Evolutionary conservation across 177 flowering plant species (phyloP).

Genomic region (Telopea speciosissima): DNA sequence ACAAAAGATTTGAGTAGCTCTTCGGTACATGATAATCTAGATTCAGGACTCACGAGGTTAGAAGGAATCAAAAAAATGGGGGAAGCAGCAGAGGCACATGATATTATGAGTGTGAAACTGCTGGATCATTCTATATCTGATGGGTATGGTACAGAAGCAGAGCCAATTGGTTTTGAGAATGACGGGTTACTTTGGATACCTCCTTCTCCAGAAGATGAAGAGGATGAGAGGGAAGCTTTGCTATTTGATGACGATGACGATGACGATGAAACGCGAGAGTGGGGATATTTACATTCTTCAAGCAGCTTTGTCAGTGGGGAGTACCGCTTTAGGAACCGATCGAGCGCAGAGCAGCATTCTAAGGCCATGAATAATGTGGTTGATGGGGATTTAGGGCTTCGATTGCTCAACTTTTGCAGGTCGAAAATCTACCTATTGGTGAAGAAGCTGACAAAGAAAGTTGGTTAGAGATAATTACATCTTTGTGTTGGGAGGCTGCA

Average conservation of each 20-base stretch:
- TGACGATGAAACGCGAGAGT: conserved; percentile 63
- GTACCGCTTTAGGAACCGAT: conserved; percentile 40
- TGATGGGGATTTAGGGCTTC: conserved; percentile 76
- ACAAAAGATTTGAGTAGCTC: conserved; percentile 30
- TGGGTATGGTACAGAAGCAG: conserved; percentile 34
- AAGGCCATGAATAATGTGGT: conserved; percentile 63
- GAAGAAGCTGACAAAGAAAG: conserved; percentile 40
- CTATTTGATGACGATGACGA: conserved; percentile 58
- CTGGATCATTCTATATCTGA: conserved; percentile 38
- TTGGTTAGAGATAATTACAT: conserved; percentile 76
- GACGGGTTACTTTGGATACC: conserved; percentile 77
- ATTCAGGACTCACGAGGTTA: conserved; percentile 25
- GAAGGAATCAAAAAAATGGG: conserved; percentile 27
- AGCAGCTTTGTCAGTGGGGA: conserved; percentile 72
- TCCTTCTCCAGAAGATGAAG: conserved; percentile 79
- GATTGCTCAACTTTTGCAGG: conserved; percentile 67
- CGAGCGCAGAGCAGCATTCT: conserved; percentile 53
- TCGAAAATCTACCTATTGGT: conserved; percentile 51
- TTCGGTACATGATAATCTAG: conserved; percentile 27
- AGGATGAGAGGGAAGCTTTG: conserved; percentile 56
- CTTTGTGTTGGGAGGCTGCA: conserved; percentile 82
- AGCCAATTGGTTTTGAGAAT: conserved; percentile 70
- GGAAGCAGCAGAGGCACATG: conserved; percentile 33
- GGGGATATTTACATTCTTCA: conserved; percentile 51
- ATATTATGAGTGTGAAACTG: conserved; percentile 37